Evolutionary conservation across 2,329 filamentous ascomycete genomes (phyloP).

Genomic region (Aspergillus puulaauensis): DNA sequence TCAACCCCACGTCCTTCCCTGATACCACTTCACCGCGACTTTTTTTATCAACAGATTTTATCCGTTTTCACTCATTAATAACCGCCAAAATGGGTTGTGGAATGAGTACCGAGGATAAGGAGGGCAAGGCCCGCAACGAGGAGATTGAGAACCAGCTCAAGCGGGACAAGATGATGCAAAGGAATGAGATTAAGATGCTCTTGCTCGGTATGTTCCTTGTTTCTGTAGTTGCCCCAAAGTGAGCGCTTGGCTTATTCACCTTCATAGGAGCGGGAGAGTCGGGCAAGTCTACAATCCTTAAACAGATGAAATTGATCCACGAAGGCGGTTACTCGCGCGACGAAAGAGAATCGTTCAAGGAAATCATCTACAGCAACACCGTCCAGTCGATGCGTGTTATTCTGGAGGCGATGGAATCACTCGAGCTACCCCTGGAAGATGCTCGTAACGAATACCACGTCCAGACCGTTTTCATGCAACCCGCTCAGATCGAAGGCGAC

Average conservation of each 20-base stretch:
- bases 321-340: conserved; percentile 98
- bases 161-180: conserved; percentile 96
- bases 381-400: conserved; percentile 71
- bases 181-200: conserved; percentile 99
- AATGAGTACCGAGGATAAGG: conserved; percentile 99
- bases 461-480: conserved; percentile 98
- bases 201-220: conserved; percentile 71
- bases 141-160: conserved; percentile 99
- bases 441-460: conserved; percentile 95
- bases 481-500: conserved; percentile 93
- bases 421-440: conserved; percentile 81
- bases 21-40: conserved; percentile 6
- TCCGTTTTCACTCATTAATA: conserved; percentile 15
- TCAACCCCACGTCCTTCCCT: conserved; percentile 7
- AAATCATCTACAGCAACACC: conserved; percentile 72
- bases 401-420: conserved; percentile 66
- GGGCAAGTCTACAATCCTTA: conserved; percentile 89
- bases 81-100: conserved; percentile 92
- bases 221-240: background rate
- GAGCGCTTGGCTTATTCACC: conserved; percentile 15
- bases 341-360: conserved; percentile 68
- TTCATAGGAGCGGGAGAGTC: conserved; percentile 89
- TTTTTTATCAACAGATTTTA: conserved; percentile 5
- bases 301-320: conserved; percentile 99
- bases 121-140: conserved; percentile 99